These are phyloP conservation scores for Aaosphaeria pasadenensis DNA, from an alignment of 2,329 filamentous ascomycete genomes.

Conservation along the genomic window DNA sequence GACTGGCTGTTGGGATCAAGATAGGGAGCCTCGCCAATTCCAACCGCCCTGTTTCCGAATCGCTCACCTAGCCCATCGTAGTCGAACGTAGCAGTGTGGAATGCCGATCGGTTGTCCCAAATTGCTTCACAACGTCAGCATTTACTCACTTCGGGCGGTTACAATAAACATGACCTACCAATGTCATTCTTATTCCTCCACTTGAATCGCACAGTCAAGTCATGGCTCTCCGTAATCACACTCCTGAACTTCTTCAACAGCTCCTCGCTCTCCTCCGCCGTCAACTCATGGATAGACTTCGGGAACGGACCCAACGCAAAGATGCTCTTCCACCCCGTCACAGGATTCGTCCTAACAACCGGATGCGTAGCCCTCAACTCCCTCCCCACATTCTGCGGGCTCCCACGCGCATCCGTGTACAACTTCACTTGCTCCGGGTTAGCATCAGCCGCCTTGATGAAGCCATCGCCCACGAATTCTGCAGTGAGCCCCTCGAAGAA, in stretches of 20 bases:
- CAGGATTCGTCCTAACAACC: slow-evolving; percentile 61
- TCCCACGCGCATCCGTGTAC: slow-evolving; percentile 40
- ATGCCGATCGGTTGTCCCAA: slow-evolving; percentile 64
- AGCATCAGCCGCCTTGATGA: slow-evolving; percentile 29
- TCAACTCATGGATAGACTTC: slow-evolving; percentile 46
- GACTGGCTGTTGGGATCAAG: slow-evolving; percentile 46
- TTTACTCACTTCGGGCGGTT: background rate
- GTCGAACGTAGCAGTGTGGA: slow-evolving; percentile 62
- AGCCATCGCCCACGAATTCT: slow-evolving; percentile 44
- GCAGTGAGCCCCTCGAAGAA: slow-evolving; percentile 49
- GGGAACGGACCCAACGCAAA: slow-evolving; percentile 41
- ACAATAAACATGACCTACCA: background rate
- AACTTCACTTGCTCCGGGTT: slow-evolving; percentile 19
- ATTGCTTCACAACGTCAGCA: slow-evolving; percentile 45
- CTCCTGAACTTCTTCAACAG: slow-evolving; percentile 44
- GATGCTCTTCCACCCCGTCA: slow-evolving; percentile 60
- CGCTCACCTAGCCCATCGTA: slow-evolving; percentile 51
- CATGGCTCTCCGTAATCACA: slow-evolving; percentile 49
- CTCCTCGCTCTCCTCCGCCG: slow-evolving; percentile 43
- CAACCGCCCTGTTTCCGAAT: slow-evolving; percentile 53
- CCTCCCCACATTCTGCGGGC: slow-evolving; percentile 54
- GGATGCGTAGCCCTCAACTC: slow-evolving; percentile 54
- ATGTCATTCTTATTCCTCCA: slow-evolving; percentile 48
- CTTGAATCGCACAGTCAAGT: slow-evolving; percentile 51
- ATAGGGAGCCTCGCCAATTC: slow-evolving; percentile 56